A percentile compares a stretch with the other conserved stretches of the same genome.
Evolutionary conservation across 2,329 filamentous ascomycete genomes (phyloP).

Genomic region (Alternaria sp.): DNA sequence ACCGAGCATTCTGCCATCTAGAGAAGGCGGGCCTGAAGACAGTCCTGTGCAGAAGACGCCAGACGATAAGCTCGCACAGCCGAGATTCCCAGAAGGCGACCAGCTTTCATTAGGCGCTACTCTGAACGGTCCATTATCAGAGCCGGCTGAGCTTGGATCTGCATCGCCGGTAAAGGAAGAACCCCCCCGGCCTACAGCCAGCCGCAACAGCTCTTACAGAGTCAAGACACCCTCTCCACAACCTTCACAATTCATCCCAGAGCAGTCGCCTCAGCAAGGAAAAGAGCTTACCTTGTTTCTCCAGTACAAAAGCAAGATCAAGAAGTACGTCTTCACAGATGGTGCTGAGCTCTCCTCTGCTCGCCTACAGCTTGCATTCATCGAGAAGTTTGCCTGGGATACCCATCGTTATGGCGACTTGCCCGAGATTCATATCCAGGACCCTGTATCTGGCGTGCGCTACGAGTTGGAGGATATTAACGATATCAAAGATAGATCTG

Average conservation of each 20-base stretch:
- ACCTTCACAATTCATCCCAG: slow-evolving; percentile 56
- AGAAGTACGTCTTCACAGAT: slow-evolving; percentile 90
- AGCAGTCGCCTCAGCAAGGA: slow-evolving; percentile 72
- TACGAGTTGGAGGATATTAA: slow-evolving; percentile 93
- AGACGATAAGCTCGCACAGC: slow-evolving; percentile 67
- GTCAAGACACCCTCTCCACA: slow-evolving; percentile 54
- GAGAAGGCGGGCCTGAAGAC: slow-evolving; percentile 41
- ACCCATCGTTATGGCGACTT: slow-evolving; percentile 95
- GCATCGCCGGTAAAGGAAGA: slow-evolving; percentile 39
- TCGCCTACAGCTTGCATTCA: slow-evolving; percentile 91
- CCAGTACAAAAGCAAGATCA: slow-evolving; percentile 96
- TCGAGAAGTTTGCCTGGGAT: slow-evolving; percentile 99
- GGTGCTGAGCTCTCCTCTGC: slow-evolving; percentile 88
- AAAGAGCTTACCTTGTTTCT: slow-evolving; percentile 94
- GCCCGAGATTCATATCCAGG: slow-evolving; percentile 97
- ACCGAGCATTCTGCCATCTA: slow-evolving; percentile 48
- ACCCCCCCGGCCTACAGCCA: slow-evolving; percentile 32
- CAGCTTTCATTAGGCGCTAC: slow-evolving; percentile 46
- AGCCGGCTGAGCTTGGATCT: slow-evolving; percentile 41
- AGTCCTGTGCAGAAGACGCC: slow-evolving; percentile 63
- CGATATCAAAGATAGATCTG: slow-evolving; percentile 93
- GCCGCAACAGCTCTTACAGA: slow-evolving; percentile 44
- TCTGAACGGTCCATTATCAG: slow-evolving; percentile 48
- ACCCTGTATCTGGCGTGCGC: slow-evolving; percentile 92
- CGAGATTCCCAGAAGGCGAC: slow-evolving; percentile 48